Evolutionary conservation across 345 rosid genomes (phyloP).

Genomic region (Durio zibethinus): DNA sequence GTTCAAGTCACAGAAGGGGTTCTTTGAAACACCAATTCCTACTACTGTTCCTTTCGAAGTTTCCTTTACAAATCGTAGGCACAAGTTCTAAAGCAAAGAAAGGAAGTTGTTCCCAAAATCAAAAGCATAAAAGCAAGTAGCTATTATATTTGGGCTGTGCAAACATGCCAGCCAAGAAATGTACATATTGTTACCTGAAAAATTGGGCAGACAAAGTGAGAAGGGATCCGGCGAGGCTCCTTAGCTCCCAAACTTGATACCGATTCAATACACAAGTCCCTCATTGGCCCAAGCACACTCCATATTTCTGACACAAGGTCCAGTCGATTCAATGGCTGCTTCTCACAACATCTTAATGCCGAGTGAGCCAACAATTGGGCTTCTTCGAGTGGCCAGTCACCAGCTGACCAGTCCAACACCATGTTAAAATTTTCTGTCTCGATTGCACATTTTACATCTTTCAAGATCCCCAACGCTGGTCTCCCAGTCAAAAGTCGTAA

Average conservation of each 20-base stretch:
- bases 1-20: background rate
- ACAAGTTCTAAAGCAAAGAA: background rate
- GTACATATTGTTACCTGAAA: constrained; percentile 53
- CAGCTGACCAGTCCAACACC: constrained; percentile 63
- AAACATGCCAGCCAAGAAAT: background rate
- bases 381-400: constrained; percentile 70
- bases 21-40: background rate
- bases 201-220: constrained; percentile 90
- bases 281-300: constrained; percentile 52
- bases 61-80: background rate
- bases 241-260: constrained; percentile 33
- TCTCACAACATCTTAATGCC: constrained; percentile 72
- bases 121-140: background rate
- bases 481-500: constrained; percentile 74
- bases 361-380: constrained; percentile 51
- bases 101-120: background rate
- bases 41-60: background rate
- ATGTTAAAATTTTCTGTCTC: constrained; percentile 53
- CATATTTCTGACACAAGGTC: constrained; percentile 53
- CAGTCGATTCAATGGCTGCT: constrained; percentile 42
- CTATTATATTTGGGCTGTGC: background rate
- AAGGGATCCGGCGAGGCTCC: constrained; percentile 50
- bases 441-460: constrained; percentile 61
- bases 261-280: constrained; percentile 29
- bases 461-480: constrained; percentile 42